phyloP scores from a whole-genome alignment of 2,329 filamentous ascomycete species.

The Thelonectria discophora region DNA sequence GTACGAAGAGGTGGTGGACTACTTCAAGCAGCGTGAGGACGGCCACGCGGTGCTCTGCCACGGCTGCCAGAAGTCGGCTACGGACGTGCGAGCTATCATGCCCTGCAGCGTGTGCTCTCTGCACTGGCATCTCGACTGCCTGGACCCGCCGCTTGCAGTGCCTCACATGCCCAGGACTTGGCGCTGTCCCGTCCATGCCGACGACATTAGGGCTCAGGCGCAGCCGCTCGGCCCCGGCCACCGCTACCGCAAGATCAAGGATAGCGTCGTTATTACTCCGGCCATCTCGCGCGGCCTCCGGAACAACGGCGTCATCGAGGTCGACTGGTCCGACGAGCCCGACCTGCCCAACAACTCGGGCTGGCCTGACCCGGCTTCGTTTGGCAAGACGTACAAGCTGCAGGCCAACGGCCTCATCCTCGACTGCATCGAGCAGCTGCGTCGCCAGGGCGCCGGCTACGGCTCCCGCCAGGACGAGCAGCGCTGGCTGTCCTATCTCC shows the following conservation, averaged over 20 bases:
- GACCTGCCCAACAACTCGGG: conserved; percentile 63
- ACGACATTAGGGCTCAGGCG: conserved; percentile 73
- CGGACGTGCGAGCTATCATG: conserved; percentile 74
- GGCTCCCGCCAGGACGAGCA: conserved; percentile 45
- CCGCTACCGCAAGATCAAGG: conserved; percentile 68
- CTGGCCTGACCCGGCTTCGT: conserved; percentile 67
- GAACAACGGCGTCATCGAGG: conserved; percentile 77
- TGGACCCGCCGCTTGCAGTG: conserved; percentile 83
- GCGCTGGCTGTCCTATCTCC: conserved; percentile 43
- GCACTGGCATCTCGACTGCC: conserved; percentile 92
- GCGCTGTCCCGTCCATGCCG: conserved; percentile 88
- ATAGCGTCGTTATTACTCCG: conserved; percentile 60
- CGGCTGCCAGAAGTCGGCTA: conserved; percentile 73
- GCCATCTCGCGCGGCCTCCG: conserved; percentile 68
- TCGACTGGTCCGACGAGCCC: conserved; percentile 68
- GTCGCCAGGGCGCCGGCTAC: conserved; percentile 51
- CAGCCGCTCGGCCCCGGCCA: conserved; percentile 69
- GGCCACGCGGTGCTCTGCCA: conserved; percentile 81
- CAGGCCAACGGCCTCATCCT: conserved; percentile 71
- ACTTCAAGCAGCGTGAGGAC: conserved; percentile 76
- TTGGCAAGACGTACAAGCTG: conserved; percentile 72
- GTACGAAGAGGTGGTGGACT: conserved; percentile 71
- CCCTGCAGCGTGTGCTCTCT: conserved; percentile 85
- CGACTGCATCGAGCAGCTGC: conserved; percentile 73
- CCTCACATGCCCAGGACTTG: conserved; percentile 81